Percentiles rank a stretch among this genome's conserved stretches.
Evolutionary conservation across 2,329 filamentous ascomycete genomes (phyloP).

Genomic region (Colletotrichum aenigma): DNA sequence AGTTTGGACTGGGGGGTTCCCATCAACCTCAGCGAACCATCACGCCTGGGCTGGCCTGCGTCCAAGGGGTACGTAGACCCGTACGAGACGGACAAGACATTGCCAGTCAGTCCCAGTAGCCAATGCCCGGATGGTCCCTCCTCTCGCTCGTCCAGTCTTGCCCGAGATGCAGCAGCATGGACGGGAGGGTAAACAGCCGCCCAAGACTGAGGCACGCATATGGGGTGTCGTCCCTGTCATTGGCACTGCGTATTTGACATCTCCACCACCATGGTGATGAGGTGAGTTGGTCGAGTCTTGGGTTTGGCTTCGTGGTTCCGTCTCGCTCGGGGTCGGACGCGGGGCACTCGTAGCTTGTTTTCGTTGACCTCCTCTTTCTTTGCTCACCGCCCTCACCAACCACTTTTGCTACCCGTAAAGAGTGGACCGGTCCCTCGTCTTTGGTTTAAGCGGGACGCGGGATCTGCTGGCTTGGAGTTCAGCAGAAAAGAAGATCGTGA

Average conservation of each 20-base stretch:
- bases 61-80: not conserved
- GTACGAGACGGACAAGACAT: not conserved
- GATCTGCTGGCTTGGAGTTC: conserved; percentile 1
- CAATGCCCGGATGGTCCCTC: not conserved
- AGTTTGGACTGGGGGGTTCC: not conserved
- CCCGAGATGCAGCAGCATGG: not conserved
- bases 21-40: not conserved
- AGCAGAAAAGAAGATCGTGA: not conserved
- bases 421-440: not conserved
- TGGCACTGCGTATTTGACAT: not conserved
- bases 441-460: not conserved
- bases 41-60: not conserved
- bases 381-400: conserved; percentile 14
- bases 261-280: not conserved
- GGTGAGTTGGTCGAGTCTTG: not conserved
- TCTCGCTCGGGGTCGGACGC: conserved; percentile 5
- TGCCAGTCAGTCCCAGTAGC: not conserved
- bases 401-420: conserved; percentile 12
- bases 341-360: not conserved
- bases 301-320: not conserved
- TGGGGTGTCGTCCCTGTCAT: not conserved
- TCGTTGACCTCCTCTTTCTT: not conserved
- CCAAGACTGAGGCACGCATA: not conserved
- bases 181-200: conserved; percentile 12
- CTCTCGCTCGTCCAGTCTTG: not conserved